Percentiles rank a stretch among this genome's conserved stretches.
Evolutionary conservation across 148 eudicot genomes (phyloP).

Genomic region (Cornus florida): DNA sequence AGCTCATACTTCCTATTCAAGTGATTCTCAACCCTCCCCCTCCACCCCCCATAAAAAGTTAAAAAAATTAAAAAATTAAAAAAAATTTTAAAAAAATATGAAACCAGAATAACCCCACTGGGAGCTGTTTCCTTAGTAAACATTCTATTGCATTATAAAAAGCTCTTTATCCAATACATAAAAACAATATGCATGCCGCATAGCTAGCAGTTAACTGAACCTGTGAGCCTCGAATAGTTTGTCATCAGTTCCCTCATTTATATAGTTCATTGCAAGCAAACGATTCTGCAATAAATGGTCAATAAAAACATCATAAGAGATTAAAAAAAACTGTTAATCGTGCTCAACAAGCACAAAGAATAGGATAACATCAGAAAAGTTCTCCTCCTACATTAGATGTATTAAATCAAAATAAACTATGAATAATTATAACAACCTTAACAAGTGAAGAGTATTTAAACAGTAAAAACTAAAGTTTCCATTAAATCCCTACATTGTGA

Average conservation of each 20-base stretch:
- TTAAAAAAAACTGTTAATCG: neutral
- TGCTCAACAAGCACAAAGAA: neutral
- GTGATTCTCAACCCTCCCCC: neutral
- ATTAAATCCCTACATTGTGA: neutral
- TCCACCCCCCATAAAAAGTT: neutral
- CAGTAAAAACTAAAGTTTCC: neutral
- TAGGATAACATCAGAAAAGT: neutral
- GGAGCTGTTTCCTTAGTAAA: neutral
- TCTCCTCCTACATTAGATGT: neutral
- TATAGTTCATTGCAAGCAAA: conserved; percentile 96
- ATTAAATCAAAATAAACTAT: neutral
- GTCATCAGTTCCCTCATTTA: conserved; percentile 88
- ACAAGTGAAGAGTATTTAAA: neutral
- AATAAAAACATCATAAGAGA: neutral
- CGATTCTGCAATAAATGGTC: conserved; percentile 72
- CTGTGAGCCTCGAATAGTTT: conserved; percentile 92
- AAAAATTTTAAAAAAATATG: too few relatives aligned
- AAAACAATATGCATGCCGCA: neutral
- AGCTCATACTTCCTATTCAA: neutral
- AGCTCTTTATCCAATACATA: neutral
- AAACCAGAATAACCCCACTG: too few relatives aligned
- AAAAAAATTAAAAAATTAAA: too few relatives aligned
- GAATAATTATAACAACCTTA: neutral
- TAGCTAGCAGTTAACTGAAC: conserved; percentile 28
- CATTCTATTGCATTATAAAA: neutral